Conservation (phyloP, 805 yeast species). For the Yarrowia sp. region DNA sequence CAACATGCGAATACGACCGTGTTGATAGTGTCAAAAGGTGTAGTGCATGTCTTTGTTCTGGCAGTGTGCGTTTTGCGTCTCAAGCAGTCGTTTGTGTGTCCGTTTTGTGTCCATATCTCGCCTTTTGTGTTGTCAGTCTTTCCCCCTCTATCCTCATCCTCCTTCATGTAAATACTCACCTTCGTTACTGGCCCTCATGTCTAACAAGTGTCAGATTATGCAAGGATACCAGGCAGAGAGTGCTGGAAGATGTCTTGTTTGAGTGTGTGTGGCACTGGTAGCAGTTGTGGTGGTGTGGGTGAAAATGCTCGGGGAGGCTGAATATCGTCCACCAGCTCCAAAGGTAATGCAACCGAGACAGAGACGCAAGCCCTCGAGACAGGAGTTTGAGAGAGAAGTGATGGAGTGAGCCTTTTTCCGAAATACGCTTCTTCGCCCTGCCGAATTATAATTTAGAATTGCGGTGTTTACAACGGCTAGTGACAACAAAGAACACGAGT, state of each 20-base stretch:
- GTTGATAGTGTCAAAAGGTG: too few species aligned
- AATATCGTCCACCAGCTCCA: too few species aligned
- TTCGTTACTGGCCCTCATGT: slow-evolving; percentile 32
- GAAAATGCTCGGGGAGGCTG: neutral
- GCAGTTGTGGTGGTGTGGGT: neutral
- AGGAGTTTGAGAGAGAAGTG: slow-evolving; percentile 1
- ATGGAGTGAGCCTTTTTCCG: slow-evolving; percentile 30
- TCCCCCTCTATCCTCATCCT: too few species aligned
- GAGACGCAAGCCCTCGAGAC: slow-evolving; percentile 14
- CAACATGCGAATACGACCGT: too few species aligned
- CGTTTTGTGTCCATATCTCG: too few species aligned
- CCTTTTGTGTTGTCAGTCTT: too few species aligned
- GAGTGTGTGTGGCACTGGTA: neutral
- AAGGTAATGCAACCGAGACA: slow-evolving; percentile 6
- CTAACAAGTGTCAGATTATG: slow-evolving; percentile 33
- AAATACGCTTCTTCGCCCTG: slow-evolving; percentile 31
- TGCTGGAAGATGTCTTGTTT: neutral
- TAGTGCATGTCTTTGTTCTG: too few species aligned
- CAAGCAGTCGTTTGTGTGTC: too few species aligned
- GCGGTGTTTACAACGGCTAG: slow-evolving; percentile 36
- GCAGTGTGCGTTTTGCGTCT: too few species aligned
- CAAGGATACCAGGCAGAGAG: slow-evolving; percentile 17
- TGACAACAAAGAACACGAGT: neutral
- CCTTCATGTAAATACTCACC: slow-evolving; percentile 7
- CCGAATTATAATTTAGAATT: slow-evolving; percentile 31